Evolutionary conservation across 2,329 filamentous ascomycete genomes (phyloP).

Genomic region (Sarocladium strictum): DNA sequence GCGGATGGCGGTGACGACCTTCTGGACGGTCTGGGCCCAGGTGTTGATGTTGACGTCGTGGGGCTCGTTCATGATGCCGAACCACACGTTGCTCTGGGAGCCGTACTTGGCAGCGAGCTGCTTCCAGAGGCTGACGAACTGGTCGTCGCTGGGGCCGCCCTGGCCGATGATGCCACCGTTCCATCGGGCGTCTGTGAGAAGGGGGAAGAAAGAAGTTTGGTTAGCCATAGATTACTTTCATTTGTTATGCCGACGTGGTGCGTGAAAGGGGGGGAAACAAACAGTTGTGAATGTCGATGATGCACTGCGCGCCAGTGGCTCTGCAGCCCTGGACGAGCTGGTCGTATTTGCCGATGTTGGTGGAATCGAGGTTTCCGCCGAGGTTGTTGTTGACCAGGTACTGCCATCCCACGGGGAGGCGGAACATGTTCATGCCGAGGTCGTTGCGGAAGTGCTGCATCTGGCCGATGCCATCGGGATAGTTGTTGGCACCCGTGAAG

Average conservation of each 20-base stretch:
- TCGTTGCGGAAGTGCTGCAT: constrained; percentile 52
- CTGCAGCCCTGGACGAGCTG: constrained; percentile 51
- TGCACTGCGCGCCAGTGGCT: constrained; percentile 49
- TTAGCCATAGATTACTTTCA: no score
- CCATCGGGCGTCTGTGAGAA: constrained; percentile 55
- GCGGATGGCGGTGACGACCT: constrained; percentile 59
- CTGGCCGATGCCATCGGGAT: constrained; percentile 36
- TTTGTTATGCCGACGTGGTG: no score
- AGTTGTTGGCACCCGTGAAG: constrained; percentile 19
- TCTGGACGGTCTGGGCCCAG: constrained; percentile 58
- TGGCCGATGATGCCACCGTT: constrained; percentile 59
- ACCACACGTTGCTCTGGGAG: constrained; percentile 43
- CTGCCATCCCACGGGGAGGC: constrained; percentile 50
- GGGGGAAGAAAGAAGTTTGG: no score
- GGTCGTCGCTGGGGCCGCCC: constrained; percentile 53
- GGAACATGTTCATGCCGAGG: constrained; percentile 48
- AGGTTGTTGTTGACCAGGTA: constrained; percentile 48
- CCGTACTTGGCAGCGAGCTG: constrained; percentile 54
- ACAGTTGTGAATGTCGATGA: constrained; percentile 56
- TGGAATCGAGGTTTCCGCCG: constrained; percentile 41
- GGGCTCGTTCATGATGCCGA: constrained; percentile 67
- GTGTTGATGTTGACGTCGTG: constrained; percentile 50
- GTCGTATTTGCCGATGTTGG: constrained; percentile 47
- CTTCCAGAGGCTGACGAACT: constrained; percentile 54
- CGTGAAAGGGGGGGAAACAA: no score